Base-by-base conservation (phyloP, 176 grass and related monocot genomes). In the Metroxylon sagu region DNA sequence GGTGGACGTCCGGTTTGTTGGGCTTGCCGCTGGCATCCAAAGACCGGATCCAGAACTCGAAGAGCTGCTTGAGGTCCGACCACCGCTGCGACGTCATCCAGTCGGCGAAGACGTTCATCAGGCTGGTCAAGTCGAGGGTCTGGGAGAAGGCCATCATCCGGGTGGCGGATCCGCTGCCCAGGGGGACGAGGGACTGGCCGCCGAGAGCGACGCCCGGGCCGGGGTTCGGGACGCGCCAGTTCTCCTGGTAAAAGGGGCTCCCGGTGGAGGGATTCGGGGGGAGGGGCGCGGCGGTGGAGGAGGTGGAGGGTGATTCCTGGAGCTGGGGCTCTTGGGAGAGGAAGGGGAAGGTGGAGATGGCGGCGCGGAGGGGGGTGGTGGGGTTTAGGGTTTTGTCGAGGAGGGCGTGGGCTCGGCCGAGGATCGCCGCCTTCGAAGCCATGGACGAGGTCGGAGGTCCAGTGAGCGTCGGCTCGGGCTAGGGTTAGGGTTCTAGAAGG, bases 1-100 rank as follows among this genome's bases (percentile, higher is more conserved):
- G 88, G 63, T 93, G 76, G 19, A 86, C 85, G 69, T 93, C 87
- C 6, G 94, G 85, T 54, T 79, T 86, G 49, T 98, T 98, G 29
- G 88, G 94, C 73, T 98, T 89, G 14, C 94, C 94, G 31, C 29
- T 25, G 53, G 69, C 60, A 70, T 98, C 88, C 10, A 92, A 83
- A 17, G 79, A 88, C 62, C 94, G 69, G 18, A 89, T 81, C 94
- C 88, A 98, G 52, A 68, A 74, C 64, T 92, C 84, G 61, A 98
- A 98, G 66, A 85, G 61, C 17, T 84, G 72, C 77, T 66, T 85
- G 48, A 93, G 71, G 15, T 89, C 76, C 23, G 64, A 63, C 88
- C 94, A 98, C 48, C 29, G 29, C 85, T 98, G 88, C 65, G 75
- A 80, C 26, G 88, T 70, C 79, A 79, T 85, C 26, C 57, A 93